Base-by-base conservation (phyloP, 805 yeast genomes). In the Lachancea lanzarotensis region DNA sequence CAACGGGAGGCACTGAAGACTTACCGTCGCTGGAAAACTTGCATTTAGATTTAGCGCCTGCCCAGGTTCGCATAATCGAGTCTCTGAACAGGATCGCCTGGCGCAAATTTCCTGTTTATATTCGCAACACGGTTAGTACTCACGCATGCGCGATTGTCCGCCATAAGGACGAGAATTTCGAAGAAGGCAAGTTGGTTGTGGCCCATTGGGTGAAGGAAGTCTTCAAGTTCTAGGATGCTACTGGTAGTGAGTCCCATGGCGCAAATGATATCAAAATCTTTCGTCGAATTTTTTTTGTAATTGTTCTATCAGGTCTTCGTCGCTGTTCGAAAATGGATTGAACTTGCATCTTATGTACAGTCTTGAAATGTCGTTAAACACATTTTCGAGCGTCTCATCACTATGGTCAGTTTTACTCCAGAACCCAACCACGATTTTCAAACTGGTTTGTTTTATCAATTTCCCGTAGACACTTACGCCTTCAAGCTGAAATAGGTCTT, bases 111-210 rank as follows among this genome's bases (percentile, higher is more conserved):
- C 90, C 93, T 0, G 72, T 87, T 22, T 73, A 81, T 47, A 82
- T 87, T 46, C 72, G 81, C 32, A 67, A 74, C 26, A 81, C 91
- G 5, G 72, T 72, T 40, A 75, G 80, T 36, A 76, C 95, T 1
- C 96, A 87, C 57, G 87, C 95, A 1, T 95, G 93, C 1, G 81
- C 87, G 1, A 84, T 87, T 47, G 85, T 81, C 35, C 73, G 95
- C 40, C 77, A 73, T 49, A 66, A 67, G 19, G 75, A 74, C 26
- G 70, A 72, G 10, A 71, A 72, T 10, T 80, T 82, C 50, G 76
- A 64, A 29, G 95, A 87, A 61, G 96, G 96, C 0, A 75, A 78
- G 54, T 58, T 69, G 2, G 86, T 83, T 3, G 74, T 86, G 22
- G 65, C 63, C 34, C 95, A 86, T 60, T 82, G 84, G 73, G 64